Conservation (phyloP, 208 protist genomes). For the Trypanosoma mega region DNA sequence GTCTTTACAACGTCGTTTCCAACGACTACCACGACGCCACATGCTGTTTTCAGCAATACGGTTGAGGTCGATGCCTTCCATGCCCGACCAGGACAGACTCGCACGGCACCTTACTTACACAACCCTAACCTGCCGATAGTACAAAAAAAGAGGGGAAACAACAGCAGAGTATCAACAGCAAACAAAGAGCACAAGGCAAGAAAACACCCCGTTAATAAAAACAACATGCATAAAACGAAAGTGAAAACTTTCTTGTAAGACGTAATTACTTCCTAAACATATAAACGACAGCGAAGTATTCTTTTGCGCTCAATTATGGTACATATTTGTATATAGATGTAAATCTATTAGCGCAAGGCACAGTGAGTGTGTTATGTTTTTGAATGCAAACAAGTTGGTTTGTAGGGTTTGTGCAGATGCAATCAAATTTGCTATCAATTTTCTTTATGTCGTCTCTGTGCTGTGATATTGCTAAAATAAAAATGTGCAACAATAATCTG, state of each 20-base stretch:
- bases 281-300: too few species aligned
- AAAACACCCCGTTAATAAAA: constrained; percentile 14
- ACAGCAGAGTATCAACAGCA: constrained; percentile 5
- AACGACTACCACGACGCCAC: not conserved
- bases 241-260: not conserved
- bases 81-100: constrained; percentile 1
- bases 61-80: not conserved
- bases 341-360: too few species aligned
- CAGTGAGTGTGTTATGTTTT: too few species aligned
- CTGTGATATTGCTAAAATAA: too few species aligned
- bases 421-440: too few species aligned
- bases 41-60: not conserved
- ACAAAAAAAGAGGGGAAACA: constrained; percentile 10
- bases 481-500: too few species aligned
- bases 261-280: not conserved
- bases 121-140: constrained; percentile 2
- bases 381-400: too few species aligned
- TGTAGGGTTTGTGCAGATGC: too few species aligned
- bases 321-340: too few species aligned
- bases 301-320: too few species aligned
- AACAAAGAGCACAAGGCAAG: not conserved
- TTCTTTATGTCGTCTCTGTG: too few species aligned
- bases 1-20: not conserved
- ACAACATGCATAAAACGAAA: constrained; percentile 5
- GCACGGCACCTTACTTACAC: not conserved